These are phyloP conservation scores for Pyrus betulifolia DNA, from an alignment of 306 rosid genomes.

Conservation along the genomic window DNA sequence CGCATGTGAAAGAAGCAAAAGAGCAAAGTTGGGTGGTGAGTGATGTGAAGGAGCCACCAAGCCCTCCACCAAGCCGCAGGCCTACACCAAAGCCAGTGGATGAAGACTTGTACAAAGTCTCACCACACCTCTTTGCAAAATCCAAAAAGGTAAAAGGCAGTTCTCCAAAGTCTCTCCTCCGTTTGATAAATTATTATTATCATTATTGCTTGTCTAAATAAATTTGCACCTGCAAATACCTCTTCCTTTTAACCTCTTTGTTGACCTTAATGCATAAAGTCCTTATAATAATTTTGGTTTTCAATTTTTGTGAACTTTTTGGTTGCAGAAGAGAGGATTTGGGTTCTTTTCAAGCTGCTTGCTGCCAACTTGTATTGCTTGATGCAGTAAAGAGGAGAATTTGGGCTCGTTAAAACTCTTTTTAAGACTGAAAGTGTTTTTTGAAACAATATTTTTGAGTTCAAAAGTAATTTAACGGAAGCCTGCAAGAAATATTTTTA, in stretches of 20 bases:
- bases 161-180: background rate
- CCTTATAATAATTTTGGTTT: background rate
- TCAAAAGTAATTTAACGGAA: too few species aligned
- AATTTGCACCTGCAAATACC: background rate
- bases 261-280: background rate
- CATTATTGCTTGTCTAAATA: background rate
- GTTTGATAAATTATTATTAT: background rate
- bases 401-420: background rate
- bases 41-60: slow-evolving; percentile 26
- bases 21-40: slow-evolving; percentile 38
- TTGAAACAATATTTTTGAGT: too few species aligned
- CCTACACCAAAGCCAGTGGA: slow-evolving; percentile 64
- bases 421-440: too few species aligned
- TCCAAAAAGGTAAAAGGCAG: slow-evolving; percentile 52
- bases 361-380: slow-evolving; percentile 67
- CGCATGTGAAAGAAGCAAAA: slow-evolving; percentile 40
- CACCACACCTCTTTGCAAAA: slow-evolving; percentile 54
- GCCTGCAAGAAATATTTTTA: too few species aligned
- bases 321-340: slow-evolving; percentile 75
- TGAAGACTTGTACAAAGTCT: slow-evolving; percentile 75
- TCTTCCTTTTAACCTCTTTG: background rate
- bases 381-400: slow-evolving; percentile 15
- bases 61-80: slow-evolving; percentile 25
- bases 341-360: slow-evolving; percentile 72
- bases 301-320: background rate